Base-by-base conservation (phyloP, 2,329 filamentous ascomycete species). In the Colletotrichum sublineola region DNA sequence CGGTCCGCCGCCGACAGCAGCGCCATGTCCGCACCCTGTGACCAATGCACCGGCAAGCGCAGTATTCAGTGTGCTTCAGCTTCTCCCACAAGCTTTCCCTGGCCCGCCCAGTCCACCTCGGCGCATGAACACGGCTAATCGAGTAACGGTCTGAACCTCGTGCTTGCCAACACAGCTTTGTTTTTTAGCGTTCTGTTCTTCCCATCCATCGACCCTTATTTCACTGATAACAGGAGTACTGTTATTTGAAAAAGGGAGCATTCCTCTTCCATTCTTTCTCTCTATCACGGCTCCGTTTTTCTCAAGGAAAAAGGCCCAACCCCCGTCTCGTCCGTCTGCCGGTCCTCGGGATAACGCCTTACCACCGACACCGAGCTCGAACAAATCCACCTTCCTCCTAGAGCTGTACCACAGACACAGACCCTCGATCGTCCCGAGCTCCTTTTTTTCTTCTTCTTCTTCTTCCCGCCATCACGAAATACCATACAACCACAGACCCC, bases 41-140 rank as follows among this genome's bases (percentile, higher is more conserved):
- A 46, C 46, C 46, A n/a, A 33, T 29, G 24, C 20, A 18, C 55
- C 36, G 55, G 55, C 4, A 15, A 5, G 14, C 15, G 15, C 2
- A 3, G 40, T 42, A 42, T 42, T 20, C 33, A 52, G 7, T 50
- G 7, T 50, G 61, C 33, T 38, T 15, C 18, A 7, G 48, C 48
- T 52, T 14, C 24, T 53, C 42, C 29, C 56, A 53, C 65, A 12
- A 20, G 62, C 62, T 46, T 29, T 20, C 36, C 36, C 66, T 29
- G 40, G 20, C 18, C 14, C 5, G 29, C 29, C 33, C 56, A 67
- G 42, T 56, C 69, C 69, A 64, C 53, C 69, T 63, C 69, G 60
- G 66, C 69, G 66, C 66, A 69, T 72, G 66, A 69, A 64, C 46
- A 72, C 63, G 65, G 69, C 69, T 69, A 72, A 72, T 69, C 31